Evolutionary conservation across 2,329 filamentous ascomycete species (phyloP), one percentile per base, ranked within the genome.

Genomic region (Neurospora sp.): DNA sequence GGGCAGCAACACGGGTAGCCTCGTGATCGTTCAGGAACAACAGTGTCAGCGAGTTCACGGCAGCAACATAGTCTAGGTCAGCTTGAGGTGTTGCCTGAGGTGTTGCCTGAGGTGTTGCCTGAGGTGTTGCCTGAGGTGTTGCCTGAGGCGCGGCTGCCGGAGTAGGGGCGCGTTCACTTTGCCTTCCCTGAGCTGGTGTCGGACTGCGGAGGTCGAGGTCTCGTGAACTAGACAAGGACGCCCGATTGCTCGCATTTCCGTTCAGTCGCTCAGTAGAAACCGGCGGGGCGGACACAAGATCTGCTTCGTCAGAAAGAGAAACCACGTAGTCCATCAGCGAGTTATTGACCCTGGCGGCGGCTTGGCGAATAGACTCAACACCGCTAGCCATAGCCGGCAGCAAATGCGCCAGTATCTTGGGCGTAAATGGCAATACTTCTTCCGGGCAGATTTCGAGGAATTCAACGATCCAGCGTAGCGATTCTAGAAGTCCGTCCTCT

Each of bases 391-490:
- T 93, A 37, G 94, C 93, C 17, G 96, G 96, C 37, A 99, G 86
- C 69, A 99, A 91, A 76, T 97, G 92, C 1, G 93, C 93, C 62
- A 99, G 83, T 38, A 99, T 90, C 74, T 93, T 92, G 28, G 96
- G 96, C 0, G 97, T 96, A 79, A 98, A 98, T 4, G 92, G 92
- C 57, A 99, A 85, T 4, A 99, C 96, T 77, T 99, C 96, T 78
- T 97, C 96, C 0, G 96, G 95, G 75, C 94, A 97, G 66, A 99
- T 98, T 73, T 98, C 94, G 74, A 99, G 91, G 78, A 99, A 97
- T 71, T 91, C 92, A 74, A 97, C 93, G 73, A 99, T 93, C 96
- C 96, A 99, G 72, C 93, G 88, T 37, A 99, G 84, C 3, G 94
- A 93, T 68, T 97, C 96, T 46, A 97, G 85, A 65, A 97, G 87